Percentiles rank a stretch among this genome's conserved stretches.
Evolutionary conservation across 2,329 filamentous ascomycete genomes (phyloP).

Genomic region (Fusarium paranaense): DNA sequence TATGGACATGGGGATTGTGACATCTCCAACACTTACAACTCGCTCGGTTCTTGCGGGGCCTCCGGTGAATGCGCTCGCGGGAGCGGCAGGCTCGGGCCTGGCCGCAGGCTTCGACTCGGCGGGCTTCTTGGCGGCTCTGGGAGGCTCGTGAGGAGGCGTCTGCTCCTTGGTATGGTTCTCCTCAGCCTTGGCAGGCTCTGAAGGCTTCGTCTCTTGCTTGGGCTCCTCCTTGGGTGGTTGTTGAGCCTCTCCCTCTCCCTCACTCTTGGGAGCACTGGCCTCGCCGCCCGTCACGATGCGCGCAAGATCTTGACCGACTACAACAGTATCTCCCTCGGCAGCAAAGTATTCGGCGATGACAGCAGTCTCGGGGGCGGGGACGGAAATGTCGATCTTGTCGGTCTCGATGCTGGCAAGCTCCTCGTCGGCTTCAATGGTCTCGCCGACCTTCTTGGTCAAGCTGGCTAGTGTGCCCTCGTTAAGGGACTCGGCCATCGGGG

Average conservation of each 20-base stretch:
- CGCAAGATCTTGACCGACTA: slow-evolving; percentile 47
- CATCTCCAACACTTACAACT: slow-evolving; percentile 19
- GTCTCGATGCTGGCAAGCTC: slow-evolving; percentile 50
- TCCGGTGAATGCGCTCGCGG: slow-evolving; percentile 12
- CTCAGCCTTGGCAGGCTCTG: slow-evolving; percentile 27
- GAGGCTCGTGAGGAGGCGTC: slow-evolving; percentile 19
- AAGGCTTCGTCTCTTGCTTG: slow-evolving; percentile 27
- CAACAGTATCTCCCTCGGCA: slow-evolving; percentile 48
- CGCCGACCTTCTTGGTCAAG: slow-evolving; percentile 46
- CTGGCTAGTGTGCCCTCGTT: slow-evolving; percentile 46
- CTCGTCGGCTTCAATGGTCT: slow-evolving; percentile 46
- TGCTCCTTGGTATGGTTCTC: slow-evolving; percentile 28
- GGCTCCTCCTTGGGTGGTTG: slow-evolving; percentile 31
- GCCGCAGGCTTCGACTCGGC: slow-evolving; percentile 33
- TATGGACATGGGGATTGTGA: not conserved
- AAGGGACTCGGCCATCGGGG: slow-evolving; percentile 50
- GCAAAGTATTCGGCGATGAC: slow-evolving; percentile 46
- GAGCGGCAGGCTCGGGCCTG: slow-evolving; percentile 13
- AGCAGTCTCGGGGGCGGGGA: slow-evolving; percentile 43
- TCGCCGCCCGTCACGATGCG: slow-evolving; percentile 45
- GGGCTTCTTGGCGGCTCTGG: slow-evolving; percentile 31
- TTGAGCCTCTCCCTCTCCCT: slow-evolving; percentile 33
- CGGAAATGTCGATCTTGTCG: slow-evolving; percentile 49
- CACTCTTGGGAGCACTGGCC: slow-evolving; percentile 28
- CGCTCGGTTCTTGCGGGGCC: slow-evolving; percentile 32